A percentile compares a stretch with the other conserved stretches of the same genome.
These are phyloP conservation scores for Ganoderma leucocontextum DNA, from an alignment of 1,284 basidiomycete species.

Conservation along the genomic window DNA sequence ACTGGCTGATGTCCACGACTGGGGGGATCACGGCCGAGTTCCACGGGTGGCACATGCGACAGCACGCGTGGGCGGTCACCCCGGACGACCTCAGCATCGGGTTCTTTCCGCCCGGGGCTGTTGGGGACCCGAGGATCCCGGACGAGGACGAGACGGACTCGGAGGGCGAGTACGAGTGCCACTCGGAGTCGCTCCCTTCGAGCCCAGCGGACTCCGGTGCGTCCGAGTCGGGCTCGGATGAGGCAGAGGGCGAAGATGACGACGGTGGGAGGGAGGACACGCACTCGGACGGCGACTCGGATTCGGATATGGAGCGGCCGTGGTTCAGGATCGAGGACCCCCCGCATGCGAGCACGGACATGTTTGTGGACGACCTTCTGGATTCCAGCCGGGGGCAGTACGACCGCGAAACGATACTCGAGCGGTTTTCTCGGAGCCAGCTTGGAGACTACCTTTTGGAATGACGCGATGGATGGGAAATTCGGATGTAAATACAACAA, in stretches of 20 bases:
- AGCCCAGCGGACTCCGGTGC: neutral
- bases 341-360: neutral
- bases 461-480: neutral
- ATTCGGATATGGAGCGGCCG: neutral
- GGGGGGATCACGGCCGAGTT: too few relatives aligned
- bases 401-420: neutral
- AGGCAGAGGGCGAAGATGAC: neutral
- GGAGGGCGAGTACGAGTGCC: too few relatives aligned
- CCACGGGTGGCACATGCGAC: too few relatives aligned
- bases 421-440: neutral
- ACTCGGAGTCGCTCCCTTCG: neutral
- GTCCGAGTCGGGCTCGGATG: neutral
- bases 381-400: neutral
- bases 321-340: neutral
- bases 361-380: neutral
- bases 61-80: too few relatives aligned
- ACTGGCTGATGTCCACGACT: neutral
- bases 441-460: neutral
- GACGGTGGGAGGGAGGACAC: neutral
- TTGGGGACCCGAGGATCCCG: too few relatives aligned
- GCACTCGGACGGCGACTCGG: neutral
- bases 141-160: too few relatives aligned
- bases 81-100: too few relatives aligned
- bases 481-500: too few relatives aligned
- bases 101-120: too few relatives aligned